phyloP scores from a whole-genome alignment of 495 filamentous ascomycete species.

The Neurospora sp. region DNA sequence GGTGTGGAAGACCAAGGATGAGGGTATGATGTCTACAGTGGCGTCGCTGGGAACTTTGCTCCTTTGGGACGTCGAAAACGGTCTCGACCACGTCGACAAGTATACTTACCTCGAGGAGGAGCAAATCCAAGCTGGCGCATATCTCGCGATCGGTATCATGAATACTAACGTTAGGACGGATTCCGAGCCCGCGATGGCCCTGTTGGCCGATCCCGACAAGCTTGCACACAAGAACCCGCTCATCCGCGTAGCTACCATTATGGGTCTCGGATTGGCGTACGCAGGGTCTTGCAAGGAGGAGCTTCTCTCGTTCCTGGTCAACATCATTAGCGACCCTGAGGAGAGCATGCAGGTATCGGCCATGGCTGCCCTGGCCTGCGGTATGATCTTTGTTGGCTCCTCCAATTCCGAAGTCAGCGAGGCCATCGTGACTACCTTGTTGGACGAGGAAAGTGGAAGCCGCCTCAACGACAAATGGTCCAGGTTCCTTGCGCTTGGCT shows the following conservation, averaged over 20 bases:
- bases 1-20: slow-evolving; percentile 99
- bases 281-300: slow-evolving; percentile 86
- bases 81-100: slow-evolving; percentile 84
- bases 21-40: slow-evolving; percentile 92
- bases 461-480: slow-evolving; percentile 97
- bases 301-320: slow-evolving; percentile 66
- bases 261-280: slow-evolving; percentile 91
- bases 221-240: slow-evolving; percentile 64
- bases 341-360: slow-evolving; percentile 91
- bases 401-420: slow-evolving; percentile 80
- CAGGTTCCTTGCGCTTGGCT: slow-evolving; percentile 86
- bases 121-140: slow-evolving; percentile 78
- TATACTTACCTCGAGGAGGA: slow-evolving; percentile 80
- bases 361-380: slow-evolving; percentile 87
- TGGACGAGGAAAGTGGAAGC: slow-evolving; percentile 78
- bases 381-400: slow-evolving; percentile 87
- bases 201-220: slow-evolving; percentile 69
- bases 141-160: slow-evolving; percentile 84
- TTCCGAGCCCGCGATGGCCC: slow-evolving; percentile 75
- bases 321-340: slow-evolving; percentile 72
- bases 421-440: slow-evolving; percentile 77
- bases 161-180: slow-evolving; percentile 84
- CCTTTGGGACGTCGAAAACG: slow-evolving; percentile 82
- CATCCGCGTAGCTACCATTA: slow-evolving; percentile 73
- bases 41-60: slow-evolving; percentile 85